Base-by-base conservation (phyloP, 495 filamentous ascomycete genomes). In the Cryomyces minteri region DNA sequence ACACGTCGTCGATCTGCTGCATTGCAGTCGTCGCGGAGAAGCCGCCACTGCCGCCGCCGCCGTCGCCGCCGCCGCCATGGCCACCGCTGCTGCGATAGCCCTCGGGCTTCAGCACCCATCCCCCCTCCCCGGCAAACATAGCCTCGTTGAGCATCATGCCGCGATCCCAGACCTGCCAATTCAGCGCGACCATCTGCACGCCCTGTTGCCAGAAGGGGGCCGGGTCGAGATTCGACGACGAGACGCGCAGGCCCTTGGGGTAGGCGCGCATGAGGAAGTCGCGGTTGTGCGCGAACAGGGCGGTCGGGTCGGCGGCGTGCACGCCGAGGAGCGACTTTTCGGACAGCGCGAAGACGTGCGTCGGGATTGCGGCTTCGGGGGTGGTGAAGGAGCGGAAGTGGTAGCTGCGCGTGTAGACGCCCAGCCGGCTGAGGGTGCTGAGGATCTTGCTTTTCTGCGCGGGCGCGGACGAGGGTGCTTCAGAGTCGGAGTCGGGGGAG, bases 141-240 rank as follows among this genome's bases (percentile, higher is more conserved):
- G 74, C 88, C 54, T 86, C 76, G 55, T 94, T 94, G 1, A 94
- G 72, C 88, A 95, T 95, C 81, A 85, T 92, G 9, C 84, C 88
- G 46, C 80, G 77, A 55, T 95, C 88, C 55, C 77, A 76, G 45
- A 77, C 79, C 54, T 96, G 88, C 88, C 88, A 96, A 61, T 95
- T 96, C 37, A 95, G 67, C 2, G 88, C 88, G 0, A 92, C 85
- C 39, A 94, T 78, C 63, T 96, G 88, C 4, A 90, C 82, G 7
- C 88, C 88, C 48, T 82, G 78, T 4, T 82, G 68, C 88, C 88
- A 95, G 66, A 85, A 88, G 32, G 76, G 65, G 1, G 72, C 69
- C 0, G 88, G 87, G 52, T 94, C 83, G 7, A 85, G 70, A 54
- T 94, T 96, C 0, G 84, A 85, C 4, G 84, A 92, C 41, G 68